phyloP scores from a whole-genome alignment of 75 land plant species.

The Selaginella moellendorffii region DNA sequence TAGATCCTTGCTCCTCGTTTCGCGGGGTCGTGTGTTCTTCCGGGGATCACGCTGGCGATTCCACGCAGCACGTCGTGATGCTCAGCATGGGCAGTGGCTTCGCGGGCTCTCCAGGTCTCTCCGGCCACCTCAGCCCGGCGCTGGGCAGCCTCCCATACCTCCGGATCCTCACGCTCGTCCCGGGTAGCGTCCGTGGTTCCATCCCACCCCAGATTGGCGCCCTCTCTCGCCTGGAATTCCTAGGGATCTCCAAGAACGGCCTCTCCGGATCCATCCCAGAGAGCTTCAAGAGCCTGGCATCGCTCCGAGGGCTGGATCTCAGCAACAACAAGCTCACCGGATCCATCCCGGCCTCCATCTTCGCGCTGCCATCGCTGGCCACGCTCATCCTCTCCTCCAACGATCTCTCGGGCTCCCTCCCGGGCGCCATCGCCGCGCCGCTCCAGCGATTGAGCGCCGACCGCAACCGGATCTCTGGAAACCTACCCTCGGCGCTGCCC shows the following conservation, averaged over 20 bases:
- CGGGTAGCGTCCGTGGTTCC: neutral
- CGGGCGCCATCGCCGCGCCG: neutral
- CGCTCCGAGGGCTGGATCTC: neutral
- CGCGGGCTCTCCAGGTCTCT: constrained; percentile 1
- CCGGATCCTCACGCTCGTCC: constrained; percentile 1
- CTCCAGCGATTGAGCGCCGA: neutral
- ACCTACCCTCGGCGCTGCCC: neutral
- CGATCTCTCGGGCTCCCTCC: neutral
- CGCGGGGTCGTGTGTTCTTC: neutral
- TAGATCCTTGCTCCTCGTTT: neutral
- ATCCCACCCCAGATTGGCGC: neutral
- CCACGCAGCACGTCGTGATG: constrained; percentile 4
- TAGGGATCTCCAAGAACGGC: neutral
- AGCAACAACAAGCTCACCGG: constrained; percentile 1
- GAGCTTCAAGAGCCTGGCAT: neutral
- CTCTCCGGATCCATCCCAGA: neutral
- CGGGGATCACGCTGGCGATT: neutral
- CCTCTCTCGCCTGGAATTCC: neutral
- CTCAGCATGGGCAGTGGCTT: constrained; percentile 6
- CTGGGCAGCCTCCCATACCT: neutral
- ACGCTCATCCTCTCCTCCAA: neutral
- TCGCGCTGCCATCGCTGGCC: neutral
- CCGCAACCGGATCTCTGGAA: neutral
- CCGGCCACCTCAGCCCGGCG: neutral
- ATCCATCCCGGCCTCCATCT: neutral